Conservation (phyloP, 1,139 yeast genomes). For the Protomyces pachydermus region DNA sequence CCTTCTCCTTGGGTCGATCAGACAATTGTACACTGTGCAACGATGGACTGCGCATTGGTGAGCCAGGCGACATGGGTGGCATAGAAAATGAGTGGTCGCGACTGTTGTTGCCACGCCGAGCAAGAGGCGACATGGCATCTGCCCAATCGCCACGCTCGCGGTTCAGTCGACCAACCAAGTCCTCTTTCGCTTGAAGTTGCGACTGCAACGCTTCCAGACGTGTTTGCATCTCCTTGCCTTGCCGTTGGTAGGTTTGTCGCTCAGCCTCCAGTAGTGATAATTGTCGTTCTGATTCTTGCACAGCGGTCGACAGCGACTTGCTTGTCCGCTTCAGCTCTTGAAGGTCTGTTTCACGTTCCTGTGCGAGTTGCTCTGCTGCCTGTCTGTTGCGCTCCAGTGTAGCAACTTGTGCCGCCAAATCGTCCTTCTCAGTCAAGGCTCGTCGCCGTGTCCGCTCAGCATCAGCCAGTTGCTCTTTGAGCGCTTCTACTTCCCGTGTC, state of each 20-base stretch:
- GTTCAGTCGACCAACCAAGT: not conserved
- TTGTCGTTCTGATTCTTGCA: constrained; percentile 35
- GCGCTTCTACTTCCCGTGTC: constrained; percentile 46
- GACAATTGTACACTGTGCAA: constrained; percentile 3
- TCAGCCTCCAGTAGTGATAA: constrained; percentile 38
- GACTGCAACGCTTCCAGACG: constrained; percentile 47
- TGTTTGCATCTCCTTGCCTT: constrained; percentile 40
- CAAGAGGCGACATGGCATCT: not conserved
- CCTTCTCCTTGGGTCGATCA: constrained; percentile 16
- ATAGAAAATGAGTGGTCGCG: not conserved
- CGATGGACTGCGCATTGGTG: constrained; percentile 11
- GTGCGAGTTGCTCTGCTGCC: constrained; percentile 37
- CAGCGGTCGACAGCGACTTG: constrained; percentile 26
- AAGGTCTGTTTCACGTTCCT: constrained; percentile 34
- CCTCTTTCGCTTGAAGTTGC: constrained; percentile 33
- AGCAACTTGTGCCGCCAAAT: constrained; percentile 30
- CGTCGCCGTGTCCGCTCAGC: constrained; percentile 37
- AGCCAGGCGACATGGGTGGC: not conserved
- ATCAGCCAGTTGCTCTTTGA: constrained; percentile 37
- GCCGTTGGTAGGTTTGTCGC: constrained; percentile 37
- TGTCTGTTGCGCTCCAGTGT: constrained; percentile 33
- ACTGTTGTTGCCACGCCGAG: not conserved
- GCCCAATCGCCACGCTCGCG: not conserved
- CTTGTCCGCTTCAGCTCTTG: constrained; percentile 32
- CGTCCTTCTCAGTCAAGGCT: constrained; percentile 37